Base-by-base conservation (phyloP, 2,329 filamentous ascomycete genomes). In the Botrytis tulipae region DNA sequence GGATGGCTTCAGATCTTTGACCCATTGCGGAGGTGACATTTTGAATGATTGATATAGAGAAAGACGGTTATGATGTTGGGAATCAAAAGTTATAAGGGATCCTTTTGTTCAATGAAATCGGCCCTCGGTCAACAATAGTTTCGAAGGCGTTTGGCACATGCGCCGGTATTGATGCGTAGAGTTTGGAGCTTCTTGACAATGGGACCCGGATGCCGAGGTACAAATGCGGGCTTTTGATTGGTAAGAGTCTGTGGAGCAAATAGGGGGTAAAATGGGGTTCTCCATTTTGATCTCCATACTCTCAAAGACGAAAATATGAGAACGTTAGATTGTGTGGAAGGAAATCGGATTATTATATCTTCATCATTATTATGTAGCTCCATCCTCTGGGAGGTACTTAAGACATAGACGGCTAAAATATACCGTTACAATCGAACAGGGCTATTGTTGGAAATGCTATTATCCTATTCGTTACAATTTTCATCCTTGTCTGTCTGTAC, bases 1-100 rank as follows among this genome's bases (percentile, higher is more conserved):
- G 4, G 91, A 85, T 51, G 90, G 90, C 84, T 87, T 89, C 77
- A 92, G 84, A 77, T 87, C 86, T 82, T 90, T 89, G 78, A 92
- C 90, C 90, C 90, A 92, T 82, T 87, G 80, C 70, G 79, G 78
- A 61, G 79, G 78, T 71, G 80, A 74, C 80, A 81, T 80, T 70
- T 71, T 76, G 71, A 73, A 74, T 72, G 40, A 72, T 72, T 60
- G 22, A 32, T 66, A 44, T 35, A 63, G 57, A 71, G 51, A 25
- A 37, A 9, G 40, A 42, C 54, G 22, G 25, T 68, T n/a, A 37
- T 37, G n/a, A 60, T 67, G n/a, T 18, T 25, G 22, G 18, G 22
- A 57, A 32, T 57, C 48, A 42, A 44, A 59, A 16, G 37, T 42
- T 68, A 25, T 29, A 61, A 59, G 69, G 20, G 67, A 5, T 16